phyloP scores from a whole-genome alignment of 2,329 filamentous ascomycete genomes.

The Cordyceps militaris region DNA sequence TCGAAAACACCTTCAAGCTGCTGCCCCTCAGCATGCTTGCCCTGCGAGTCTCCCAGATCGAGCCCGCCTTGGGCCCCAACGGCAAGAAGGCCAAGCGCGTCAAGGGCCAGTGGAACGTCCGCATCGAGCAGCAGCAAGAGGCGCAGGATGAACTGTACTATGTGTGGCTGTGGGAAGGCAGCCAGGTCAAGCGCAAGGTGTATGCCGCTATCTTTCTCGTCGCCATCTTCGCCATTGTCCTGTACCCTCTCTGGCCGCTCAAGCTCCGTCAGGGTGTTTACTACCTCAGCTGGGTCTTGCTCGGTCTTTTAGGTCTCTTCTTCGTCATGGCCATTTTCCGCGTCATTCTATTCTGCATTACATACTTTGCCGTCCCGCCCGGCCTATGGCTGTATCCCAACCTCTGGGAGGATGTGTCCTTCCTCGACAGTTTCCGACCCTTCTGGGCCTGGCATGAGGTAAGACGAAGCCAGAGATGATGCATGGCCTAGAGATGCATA shows the following conservation, averaged over 20 bases:
- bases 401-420: constrained; percentile 95
- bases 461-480: constrained; percentile 24
- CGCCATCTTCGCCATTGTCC: constrained; percentile 78
- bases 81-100: constrained; percentile 75
- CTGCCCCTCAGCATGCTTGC: constrained; percentile 91
- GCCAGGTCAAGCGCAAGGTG: constrained; percentile 87
- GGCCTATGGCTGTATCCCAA: constrained; percentile 99
- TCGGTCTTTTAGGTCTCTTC: constrained; percentile 85
- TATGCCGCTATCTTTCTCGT: constrained; percentile 79
- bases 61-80: constrained; percentile 55
- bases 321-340: constrained; percentile 97
- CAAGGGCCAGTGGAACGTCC: constrained; percentile 94
- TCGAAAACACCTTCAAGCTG: constrained; percentile 91
- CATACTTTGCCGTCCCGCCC: constrained; percentile 75
- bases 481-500: background rate
- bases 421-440: constrained; percentile 94
- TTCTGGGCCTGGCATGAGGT: constrained; percentile 99
- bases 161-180: constrained; percentile 91
- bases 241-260: constrained; percentile 95
- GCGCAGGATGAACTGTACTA: constrained; percentile 84
- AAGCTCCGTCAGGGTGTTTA: constrained; percentile 88
- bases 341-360: constrained; percentile 87
- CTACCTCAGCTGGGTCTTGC: constrained; percentile 92
- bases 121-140: constrained; percentile 94
- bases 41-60: constrained; percentile 74